These are phyloP conservation scores for Aegilops tauschii DNA, from an alignment of 176 grass and related monocot species.

Conservation along the genomic window DNA sequence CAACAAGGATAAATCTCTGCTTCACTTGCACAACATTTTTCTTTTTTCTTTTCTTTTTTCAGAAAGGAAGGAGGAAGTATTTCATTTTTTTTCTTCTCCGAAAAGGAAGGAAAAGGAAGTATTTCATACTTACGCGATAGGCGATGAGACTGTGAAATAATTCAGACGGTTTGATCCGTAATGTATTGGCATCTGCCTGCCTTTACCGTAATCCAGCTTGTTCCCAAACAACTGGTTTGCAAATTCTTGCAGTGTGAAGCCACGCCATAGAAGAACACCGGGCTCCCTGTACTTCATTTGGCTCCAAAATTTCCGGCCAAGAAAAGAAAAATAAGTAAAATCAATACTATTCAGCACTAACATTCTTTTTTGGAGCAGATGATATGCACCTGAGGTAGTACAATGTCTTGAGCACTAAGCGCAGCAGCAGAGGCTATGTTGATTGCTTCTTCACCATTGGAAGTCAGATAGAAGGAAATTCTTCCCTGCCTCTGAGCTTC, in stretches of 20 bases:
- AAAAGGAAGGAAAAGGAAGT: neutral
- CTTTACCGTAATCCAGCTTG: constrained; percentile 83
- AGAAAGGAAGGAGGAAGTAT: no score
- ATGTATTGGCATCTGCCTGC: constrained; percentile 95
- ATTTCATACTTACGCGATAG: constrained; percentile 66
- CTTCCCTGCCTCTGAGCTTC: constrained; percentile 98
- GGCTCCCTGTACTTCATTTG: constrained; percentile 90
- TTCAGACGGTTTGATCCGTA: constrained; percentile 87
- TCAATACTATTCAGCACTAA: neutral
- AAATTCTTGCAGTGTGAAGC: constrained; percentile 94
- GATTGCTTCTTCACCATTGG: constrained; percentile 86
- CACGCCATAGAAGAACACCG: constrained; percentile 88
- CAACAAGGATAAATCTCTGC: constrained; percentile 13
- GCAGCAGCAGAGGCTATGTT: constrained; percentile 94
- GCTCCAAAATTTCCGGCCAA: constrained; percentile 25
- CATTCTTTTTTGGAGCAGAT: neutral
- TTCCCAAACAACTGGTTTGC: constrained; percentile 95
- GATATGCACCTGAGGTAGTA: constrained; percentile 80
- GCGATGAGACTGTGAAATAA: constrained; percentile 90
- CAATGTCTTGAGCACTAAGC: constrained; percentile 64
- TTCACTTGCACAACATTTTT: neutral
- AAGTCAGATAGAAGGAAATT: constrained; percentile 96
- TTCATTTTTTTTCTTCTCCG: no score
- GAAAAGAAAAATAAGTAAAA: constrained; percentile 7
- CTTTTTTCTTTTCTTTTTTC: no score